Evolutionary conservation across 176 grass and related monocot species (phyloP).

Genomic region (Ensete ventricosum): DNA sequence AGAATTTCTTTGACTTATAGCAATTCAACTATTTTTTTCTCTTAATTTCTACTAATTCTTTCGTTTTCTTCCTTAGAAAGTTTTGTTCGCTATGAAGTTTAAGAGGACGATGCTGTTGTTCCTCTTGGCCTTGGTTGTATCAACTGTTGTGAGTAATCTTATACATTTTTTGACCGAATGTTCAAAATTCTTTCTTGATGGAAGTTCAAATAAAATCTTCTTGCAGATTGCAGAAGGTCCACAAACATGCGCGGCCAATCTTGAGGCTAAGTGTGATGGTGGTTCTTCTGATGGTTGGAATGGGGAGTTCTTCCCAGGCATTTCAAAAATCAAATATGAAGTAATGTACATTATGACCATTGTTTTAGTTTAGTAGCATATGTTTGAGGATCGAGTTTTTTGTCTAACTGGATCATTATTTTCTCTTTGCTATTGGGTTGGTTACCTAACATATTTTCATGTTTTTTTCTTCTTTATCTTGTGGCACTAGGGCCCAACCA

Average conservation of each 20-base stretch:
- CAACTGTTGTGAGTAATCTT: constrained; percentile 29
- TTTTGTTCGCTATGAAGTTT: constrained; percentile 32
- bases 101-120: constrained; percentile 26
- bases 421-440: background rate
- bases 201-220: background rate
- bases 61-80: background rate
- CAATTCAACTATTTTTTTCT: background rate
- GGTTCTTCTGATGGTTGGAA: constrained; percentile 44
- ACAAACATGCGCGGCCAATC: constrained; percentile 53
- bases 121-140: constrained; percentile 24
- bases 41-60: background rate
- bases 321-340: constrained; percentile 87
- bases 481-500: constrained; percentile 46
- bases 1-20: too few relatives aligned
- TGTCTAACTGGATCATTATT: background rate
- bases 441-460: background rate
- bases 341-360: constrained; percentile 24
- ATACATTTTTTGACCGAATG: background rate
- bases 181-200: background rate
- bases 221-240: constrained; percentile 29
- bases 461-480: background rate
- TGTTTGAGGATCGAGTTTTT: background rate
- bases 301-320: constrained; percentile 72
- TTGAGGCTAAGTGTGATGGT: constrained; percentile 37
- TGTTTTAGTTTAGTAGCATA: background rate